Percentiles rank a stretch among this genome's conserved stretches.
Conservation (phyloP, 2,329 filamentous ascomycete genomes). For the Paecilomyces niveus region DNA sequence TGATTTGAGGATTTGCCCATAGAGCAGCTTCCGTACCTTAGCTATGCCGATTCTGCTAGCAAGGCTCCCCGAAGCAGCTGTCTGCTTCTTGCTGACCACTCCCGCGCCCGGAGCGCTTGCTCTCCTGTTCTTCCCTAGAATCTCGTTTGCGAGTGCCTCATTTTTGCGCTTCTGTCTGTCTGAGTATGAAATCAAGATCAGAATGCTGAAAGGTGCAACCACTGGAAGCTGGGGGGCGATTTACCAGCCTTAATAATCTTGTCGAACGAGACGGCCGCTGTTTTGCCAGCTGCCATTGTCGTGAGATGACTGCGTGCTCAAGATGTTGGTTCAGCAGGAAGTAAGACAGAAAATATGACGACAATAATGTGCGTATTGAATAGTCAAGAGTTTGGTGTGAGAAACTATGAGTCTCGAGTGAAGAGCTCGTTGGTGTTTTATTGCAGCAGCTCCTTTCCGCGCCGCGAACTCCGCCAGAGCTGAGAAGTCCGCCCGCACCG, state of each 20-base stretch:
- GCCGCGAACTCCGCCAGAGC: neutral
- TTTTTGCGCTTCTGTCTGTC: slow-evolving; percentile 50
- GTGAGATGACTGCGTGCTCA: neutral
- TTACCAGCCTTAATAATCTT: slow-evolving; percentile 47
- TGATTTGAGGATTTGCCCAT: neutral
- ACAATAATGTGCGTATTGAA: neutral
- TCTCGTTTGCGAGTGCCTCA: slow-evolving; percentile 51
- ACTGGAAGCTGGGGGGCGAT: slow-evolving; percentile 8
- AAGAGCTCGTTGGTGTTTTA: neutral
- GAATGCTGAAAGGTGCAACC: neutral
- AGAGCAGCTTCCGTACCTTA: slow-evolving; percentile 39
- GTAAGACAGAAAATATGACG: neutral
- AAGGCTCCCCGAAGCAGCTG: slow-evolving; percentile 42
- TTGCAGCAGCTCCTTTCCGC: neutral
- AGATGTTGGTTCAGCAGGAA: neutral
- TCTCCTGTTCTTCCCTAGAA: slow-evolving; percentile 50
- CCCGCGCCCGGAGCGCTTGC: slow-evolving; percentile 40
- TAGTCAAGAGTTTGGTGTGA: neutral
- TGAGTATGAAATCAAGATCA: slow-evolving; percentile 15
- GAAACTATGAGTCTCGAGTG: neutral
- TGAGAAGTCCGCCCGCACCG: neutral
- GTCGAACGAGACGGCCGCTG: slow-evolving; percentile 38
- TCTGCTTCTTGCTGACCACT: slow-evolving; percentile 30
- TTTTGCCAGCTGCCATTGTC: slow-evolving; percentile 30
- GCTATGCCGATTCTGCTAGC: slow-evolving; percentile 54